Evolutionary conservation across 2,329 filamentous ascomycete species (phyloP), one percentile per base, ranked within the genome.

Genomic region (Colletotrichum sidae): DNA sequence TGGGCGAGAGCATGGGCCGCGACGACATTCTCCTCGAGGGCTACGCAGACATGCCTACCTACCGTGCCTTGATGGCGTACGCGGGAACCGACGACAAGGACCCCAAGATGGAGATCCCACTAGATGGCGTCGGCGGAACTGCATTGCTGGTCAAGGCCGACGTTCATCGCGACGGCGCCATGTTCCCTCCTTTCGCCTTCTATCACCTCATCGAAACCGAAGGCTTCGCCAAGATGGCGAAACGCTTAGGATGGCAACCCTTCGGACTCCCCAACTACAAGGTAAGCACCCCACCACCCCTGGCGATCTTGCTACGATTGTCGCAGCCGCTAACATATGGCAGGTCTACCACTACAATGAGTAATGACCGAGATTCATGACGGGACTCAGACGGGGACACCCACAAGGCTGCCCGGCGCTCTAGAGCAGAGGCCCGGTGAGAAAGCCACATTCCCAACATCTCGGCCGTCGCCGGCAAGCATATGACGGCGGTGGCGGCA

Each of bases 201-300:
- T 98, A 97, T 76, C 92, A 99, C 78, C 84, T 99, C 67, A 96
- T 99, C 67, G 96, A 99, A 83, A 98, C 96, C 0, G 96, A 99
- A 75, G 96, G 96, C 0, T 99, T 99, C 74, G 94, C 96, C 15
- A 97, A 95, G 81, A 99, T 99, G 96, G 94, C 94, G 11, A 91
- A 88, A 76, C 85, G 96, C 69, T 78, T 99, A 74, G 94, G 94
- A 53, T 97, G 94, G 90, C 85, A 90, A 67, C 87, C 92, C 64
- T 93, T 86, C 71, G 96, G 96, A n/a, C 81, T 98, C 74, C 96
- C 96, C 46, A 97, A 98, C 81, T 99, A 99, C 81, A 94, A 95
- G 85, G 96, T 97, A 80, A 76, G 88, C 80, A 55, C 46, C 44
- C 58, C 47, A 39, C 55, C 35, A 39, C 55, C 35, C 45, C 8